Percentiles rank a stretch among this genome's conserved stretches.
These are phyloP conservation scores for Suillus hirtellus DNA, from an alignment of 768 basidiomycete species.

Conservation along the genomic window DNA sequence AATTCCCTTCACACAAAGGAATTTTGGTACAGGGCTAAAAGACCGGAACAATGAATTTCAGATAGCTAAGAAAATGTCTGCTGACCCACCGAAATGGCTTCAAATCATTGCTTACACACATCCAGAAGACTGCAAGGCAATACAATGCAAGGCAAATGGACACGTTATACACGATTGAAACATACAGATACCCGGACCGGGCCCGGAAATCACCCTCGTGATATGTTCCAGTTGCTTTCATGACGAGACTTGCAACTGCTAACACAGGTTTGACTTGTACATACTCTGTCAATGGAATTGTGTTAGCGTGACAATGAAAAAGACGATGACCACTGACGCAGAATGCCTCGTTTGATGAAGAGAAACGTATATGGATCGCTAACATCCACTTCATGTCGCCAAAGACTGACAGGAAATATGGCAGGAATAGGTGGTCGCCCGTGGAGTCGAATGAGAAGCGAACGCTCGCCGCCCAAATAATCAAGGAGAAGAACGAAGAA, in stretches of 20 bases:
- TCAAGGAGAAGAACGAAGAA: conserved; percentile 83
- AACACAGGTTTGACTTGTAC: conserved; percentile 94
- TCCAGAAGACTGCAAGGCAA: conserved; percentile 97
- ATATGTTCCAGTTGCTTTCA: conserved; percentile 86
- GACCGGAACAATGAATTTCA: conserved; percentile 9
- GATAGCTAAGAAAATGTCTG: neutral
- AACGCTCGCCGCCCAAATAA: conserved; percentile 91
- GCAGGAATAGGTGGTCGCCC: conserved; percentile 88
- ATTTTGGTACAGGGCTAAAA: conserved; percentile 87
- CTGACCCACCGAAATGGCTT: conserved; percentile 76
- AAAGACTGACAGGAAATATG: conserved; percentile 83
- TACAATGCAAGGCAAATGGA: conserved; percentile 82
- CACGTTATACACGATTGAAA: conserved; percentile 82
- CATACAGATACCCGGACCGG: conserved; percentile 88
- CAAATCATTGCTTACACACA: conserved; percentile 85
- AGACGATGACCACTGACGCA: conserved; percentile 55
- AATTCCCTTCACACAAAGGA: conserved; percentile 97
- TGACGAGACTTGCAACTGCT: conserved; percentile 77
- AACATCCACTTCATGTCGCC: conserved; percentile 84
- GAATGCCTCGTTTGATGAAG: conserved; percentile 90
- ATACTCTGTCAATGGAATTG: conserved; percentile 66
- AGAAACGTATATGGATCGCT: conserved; percentile 95
- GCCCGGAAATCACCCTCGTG: conserved; percentile 86
- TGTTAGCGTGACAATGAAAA: conserved; percentile 7
- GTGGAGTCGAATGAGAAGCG: conserved; percentile 87